Evolutionary conservation across 352 stramenopile species (phyloP).

Genomic region (Phytophthora cactorum): DNA sequence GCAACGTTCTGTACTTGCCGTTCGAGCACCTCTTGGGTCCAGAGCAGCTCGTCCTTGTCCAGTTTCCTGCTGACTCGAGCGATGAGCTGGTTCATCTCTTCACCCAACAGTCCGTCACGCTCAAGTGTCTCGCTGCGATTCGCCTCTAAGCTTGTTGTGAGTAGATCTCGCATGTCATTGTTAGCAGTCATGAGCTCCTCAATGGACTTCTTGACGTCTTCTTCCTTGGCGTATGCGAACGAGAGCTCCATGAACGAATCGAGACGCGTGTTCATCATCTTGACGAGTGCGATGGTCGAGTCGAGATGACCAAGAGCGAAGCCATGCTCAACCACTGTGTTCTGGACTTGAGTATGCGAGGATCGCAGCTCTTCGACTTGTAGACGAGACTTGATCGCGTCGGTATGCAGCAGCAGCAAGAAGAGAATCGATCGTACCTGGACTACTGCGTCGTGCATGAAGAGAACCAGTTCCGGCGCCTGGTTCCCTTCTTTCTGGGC

Average conservation of each 20-base stretch:
- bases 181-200: constrained; percentile 62
- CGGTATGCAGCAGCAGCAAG: constrained; percentile 49
- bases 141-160: constrained; percentile 57
- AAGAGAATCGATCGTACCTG: constrained; percentile 64
- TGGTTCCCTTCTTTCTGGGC: constrained; percentile 25
- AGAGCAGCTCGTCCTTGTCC: constrained; percentile 79
- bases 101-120: constrained; percentile 59
- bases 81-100: constrained; percentile 67
- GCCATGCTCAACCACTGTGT: constrained; percentile 46
- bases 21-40: constrained; percentile 76
- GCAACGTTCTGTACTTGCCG: constrained; percentile 70
- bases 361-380: constrained; percentile 43
- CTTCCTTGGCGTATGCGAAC: constrained; percentile 73
- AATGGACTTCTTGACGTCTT: constrained; percentile 77
- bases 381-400: constrained; percentile 46
- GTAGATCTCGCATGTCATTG: constrained; percentile 46
- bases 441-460: constrained; percentile 59
- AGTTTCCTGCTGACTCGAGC: constrained; percentile 75
- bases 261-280: constrained; percentile 65
- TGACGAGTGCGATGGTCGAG: constrained; percentile 60
- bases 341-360: constrained; percentile 36
- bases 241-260: constrained; percentile 73
- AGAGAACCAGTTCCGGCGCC: constrained; percentile 30
- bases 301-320: constrained; percentile 61
- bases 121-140: constrained; percentile 50